Percentiles rank a stretch among this genome's conserved stretches.
Evolutionary conservation across 768 basidiomycete genomes (phyloP).

Genomic region (Boletus subcaerulescens): DNA sequence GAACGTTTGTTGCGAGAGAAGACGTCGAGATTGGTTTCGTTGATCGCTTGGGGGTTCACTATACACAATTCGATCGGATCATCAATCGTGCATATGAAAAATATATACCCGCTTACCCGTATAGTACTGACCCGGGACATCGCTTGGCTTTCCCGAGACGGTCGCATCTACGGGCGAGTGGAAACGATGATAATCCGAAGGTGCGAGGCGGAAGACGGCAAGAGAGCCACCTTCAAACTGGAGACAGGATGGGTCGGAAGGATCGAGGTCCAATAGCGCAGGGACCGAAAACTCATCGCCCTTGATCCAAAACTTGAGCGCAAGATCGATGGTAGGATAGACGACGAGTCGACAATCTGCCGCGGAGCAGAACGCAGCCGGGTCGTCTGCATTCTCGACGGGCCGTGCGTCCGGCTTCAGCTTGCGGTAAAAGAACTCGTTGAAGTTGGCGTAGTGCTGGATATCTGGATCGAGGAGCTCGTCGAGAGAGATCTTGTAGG

Average conservation of each 20-base stretch:
- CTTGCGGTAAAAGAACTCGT: constrained; percentile 70
- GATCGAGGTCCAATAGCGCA: constrained; percentile 47
- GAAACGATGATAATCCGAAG: constrained; percentile 80
- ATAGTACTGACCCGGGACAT: constrained; percentile 58
- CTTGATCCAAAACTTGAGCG: constrained; percentile 76
- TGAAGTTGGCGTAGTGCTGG: constrained; percentile 62
- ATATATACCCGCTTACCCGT: constrained; percentile 40
- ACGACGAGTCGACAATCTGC: constrained; percentile 78
- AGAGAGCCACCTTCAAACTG: constrained; percentile 47
- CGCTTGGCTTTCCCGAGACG: constrained; percentile 37
- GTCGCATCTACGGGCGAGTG: constrained; percentile 65
- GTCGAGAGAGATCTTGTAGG: constrained; percentile 50
- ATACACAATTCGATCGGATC: background rate
- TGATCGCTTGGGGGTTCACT: constrained; percentile 80
- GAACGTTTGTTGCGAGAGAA: constrained; percentile 64
- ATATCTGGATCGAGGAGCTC: constrained; percentile 68
- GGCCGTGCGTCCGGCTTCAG: constrained; percentile 60
- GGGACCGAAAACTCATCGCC: constrained; percentile 69
- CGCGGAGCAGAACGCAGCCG: constrained; percentile 53
- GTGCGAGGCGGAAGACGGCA: constrained; percentile 74
- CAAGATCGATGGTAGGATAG: constrained; percentile 53
- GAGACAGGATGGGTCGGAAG: constrained; percentile 39
- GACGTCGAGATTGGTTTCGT: constrained; percentile 60
- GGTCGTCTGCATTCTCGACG: constrained; percentile 51
- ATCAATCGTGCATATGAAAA: background rate